phyloP scores from a whole-genome alignment of 1,284 basidiomycete species.

The Peniophora sp. region DNA sequence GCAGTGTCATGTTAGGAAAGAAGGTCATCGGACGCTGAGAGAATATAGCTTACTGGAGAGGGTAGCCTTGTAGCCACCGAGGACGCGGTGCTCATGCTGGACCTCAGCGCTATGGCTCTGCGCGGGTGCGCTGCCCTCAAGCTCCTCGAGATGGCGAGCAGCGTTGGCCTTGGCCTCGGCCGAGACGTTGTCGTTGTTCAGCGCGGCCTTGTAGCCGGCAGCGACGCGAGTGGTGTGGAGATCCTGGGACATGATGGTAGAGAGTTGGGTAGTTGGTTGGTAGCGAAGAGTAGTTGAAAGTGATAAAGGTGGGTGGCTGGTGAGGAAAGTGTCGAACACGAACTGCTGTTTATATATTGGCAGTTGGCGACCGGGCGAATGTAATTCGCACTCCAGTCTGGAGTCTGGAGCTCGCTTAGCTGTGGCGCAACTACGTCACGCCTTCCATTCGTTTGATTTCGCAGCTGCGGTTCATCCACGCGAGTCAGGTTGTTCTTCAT shows the following conservation, averaged over 20 bases:
- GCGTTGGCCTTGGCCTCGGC: slow-evolving; percentile 42
- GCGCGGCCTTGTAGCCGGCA: slow-evolving; percentile 47
- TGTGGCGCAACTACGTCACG: too few species aligned
- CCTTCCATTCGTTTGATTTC: too few species aligned
- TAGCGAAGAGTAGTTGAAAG: neutral
- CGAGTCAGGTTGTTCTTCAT: too few species aligned
- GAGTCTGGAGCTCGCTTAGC: too few species aligned
- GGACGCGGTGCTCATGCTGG: slow-evolving; percentile 24
- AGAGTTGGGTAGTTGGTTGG: neutral
- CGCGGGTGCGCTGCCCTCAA: neutral
- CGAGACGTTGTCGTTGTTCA: slow-evolving; percentile 46
- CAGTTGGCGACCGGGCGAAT: too few species aligned
- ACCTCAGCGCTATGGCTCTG: neutral
- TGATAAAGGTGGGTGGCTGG: slow-evolving; percentile 21
- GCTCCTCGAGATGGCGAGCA: slow-evolving; percentile 28
- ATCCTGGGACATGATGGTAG: neutral
- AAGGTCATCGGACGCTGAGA: neutral
- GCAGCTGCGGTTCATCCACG: too few species aligned
- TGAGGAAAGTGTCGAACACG: too few species aligned
- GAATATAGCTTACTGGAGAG: slow-evolving; percentile 28
- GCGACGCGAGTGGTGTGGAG: slow-evolving; percentile 25
- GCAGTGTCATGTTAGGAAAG: slow-evolving; percentile 1
- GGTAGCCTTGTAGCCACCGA: slow-evolving; percentile 47
- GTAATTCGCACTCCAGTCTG: too few species aligned
- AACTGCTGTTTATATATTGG: too few species aligned